These are phyloP conservation scores for Chondrus crispus DNA, from an alignment of 23 red algal genomes.

Conservation along the genomic window DNA sequence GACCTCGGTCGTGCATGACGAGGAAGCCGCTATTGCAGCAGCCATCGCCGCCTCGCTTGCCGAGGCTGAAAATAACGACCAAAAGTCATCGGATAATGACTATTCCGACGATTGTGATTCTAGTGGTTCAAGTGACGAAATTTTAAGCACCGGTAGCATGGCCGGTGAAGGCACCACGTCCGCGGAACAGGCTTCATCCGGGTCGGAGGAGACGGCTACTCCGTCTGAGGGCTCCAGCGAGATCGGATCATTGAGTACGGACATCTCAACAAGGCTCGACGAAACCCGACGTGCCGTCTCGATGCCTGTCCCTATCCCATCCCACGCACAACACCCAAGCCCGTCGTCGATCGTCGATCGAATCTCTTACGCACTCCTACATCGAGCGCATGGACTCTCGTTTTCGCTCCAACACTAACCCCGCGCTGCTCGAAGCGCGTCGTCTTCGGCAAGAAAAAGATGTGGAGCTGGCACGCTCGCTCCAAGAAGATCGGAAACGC, in stretches of 20 bases:
- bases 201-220: neutral
- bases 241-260: too few relatives aligned
- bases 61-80: too few relatives aligned
- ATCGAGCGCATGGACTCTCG: slow-evolving; percentile 47
- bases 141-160: neutral
- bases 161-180: too few relatives aligned
- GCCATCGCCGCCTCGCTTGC: slow-evolving; percentile 41
- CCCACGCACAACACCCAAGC: neutral
- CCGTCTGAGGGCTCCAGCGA: too few relatives aligned
- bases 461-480: slow-evolving; percentile 5
- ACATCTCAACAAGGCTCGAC: neutral
- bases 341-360: slow-evolving; percentile 30
- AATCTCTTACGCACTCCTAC: slow-evolving; percentile 41
- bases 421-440: slow-evolving; percentile 16
- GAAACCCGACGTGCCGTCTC: neutral
- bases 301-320: neutral
- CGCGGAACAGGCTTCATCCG: neutral
- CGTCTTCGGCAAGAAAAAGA: slow-evolving; percentile 33
- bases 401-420: slow-evolving; percentile 36
- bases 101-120: neutral
- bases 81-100: neutral
- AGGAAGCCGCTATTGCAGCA: slow-evolving; percentile 47
- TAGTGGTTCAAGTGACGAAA: neutral
- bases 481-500: slow-evolving; percentile 33
- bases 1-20: slow-evolving; percentile 44